Percentiles rank a stretch among this genome's conserved stretches.
These are phyloP conservation scores for Phytophthora megakarya DNA, from an alignment of 352 stramenopile genomes.

Conservation along the genomic window DNA sequence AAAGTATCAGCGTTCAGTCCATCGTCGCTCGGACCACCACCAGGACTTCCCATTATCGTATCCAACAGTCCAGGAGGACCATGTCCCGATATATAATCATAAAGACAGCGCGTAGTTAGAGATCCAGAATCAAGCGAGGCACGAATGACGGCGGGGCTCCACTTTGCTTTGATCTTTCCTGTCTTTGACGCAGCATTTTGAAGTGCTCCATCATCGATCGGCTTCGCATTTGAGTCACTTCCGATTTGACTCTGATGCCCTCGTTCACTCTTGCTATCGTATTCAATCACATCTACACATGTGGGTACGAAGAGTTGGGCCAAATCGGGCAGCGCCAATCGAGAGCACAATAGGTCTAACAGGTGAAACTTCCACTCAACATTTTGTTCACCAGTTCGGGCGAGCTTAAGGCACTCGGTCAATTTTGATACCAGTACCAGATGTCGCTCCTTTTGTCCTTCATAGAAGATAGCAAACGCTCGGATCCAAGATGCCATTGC, in stretches of 20 bases:
- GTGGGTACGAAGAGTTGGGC: conserved; percentile 76
- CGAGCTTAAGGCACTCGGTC: conserved; percentile 55
- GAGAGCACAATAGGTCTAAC: conserved; percentile 81
- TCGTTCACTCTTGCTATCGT: conserved; percentile 36
- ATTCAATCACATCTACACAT: conserved; percentile 65
- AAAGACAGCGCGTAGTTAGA: conserved; percentile 67
- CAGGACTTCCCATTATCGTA: conserved; percentile 36
- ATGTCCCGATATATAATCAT: conserved; percentile 72
- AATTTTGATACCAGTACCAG: conserved; percentile 61
- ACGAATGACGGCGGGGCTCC: conserved; percentile 57
- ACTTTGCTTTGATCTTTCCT: conserved; percentile 67
- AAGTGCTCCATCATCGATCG: conserved; percentile 71
- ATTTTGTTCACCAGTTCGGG: conserved; percentile 34
- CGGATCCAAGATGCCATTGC: conserved; percentile 72
- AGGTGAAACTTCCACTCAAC: conserved; percentile 67
- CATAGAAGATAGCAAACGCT: conserved; percentile 80
- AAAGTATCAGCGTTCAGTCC: conserved; percentile 52
- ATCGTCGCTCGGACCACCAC: conserved; percentile 43
- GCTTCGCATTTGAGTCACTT: conserved; percentile 38
- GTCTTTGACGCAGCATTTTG: conserved; percentile 66
- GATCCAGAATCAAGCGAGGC: conserved; percentile 62
- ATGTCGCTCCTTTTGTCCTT: conserved; percentile 60
- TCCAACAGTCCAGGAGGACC: conserved; percentile 65
- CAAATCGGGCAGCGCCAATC: conserved; percentile 75
- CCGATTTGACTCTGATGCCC: conserved; percentile 31